Evolutionary conservation across 2,329 filamentous ascomycete genomes (phyloP), one percentile per base, ranked within the genome.

Genomic region (Fusarium armeniacum): DNA sequence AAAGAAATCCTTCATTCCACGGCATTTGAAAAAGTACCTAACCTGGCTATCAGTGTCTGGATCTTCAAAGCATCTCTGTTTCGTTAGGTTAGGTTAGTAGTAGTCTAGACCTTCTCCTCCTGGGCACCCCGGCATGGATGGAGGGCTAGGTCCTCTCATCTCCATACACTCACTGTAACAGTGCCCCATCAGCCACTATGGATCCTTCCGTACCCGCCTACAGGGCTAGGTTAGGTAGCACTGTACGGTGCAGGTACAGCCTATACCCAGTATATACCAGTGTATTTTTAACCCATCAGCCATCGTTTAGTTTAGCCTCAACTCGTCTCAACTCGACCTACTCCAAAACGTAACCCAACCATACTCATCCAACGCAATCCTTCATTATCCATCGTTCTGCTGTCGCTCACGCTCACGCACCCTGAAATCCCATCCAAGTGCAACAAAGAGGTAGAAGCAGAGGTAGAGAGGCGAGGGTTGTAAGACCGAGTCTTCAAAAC

Each of bases 251-350:
- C 55, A 61, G 56, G 62, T 65, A 65, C 61, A 36, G 41, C 22
- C 20, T 7, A 22, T 26, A 22, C 22, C 22, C 36, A 40, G 36
- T 40, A 20, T 40, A 22, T 44, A 44, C 41, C 41, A 11, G 62
- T 69, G 50, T 70, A 70, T 70, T 70, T 70, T 70, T 60, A 70
- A 53, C 62, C 58, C 55, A 22, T 70, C 67, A 70, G 67, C 58
- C 67, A 70, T 59, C 54, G 51, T 68, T 35, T 33, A 35, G 47
- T 59, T 62, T 67, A 68, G 63, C 56, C 62, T 62, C 56, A 62
- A 62, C 62, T 61, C 54, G 41, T 41, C 51, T 47, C 43, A 47
- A 56, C 50, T 46, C 38, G 32, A 50, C 59, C 58, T 38, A 44
- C n/a, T 32, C 60, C 22, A 40, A 22, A 61, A 46, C 46, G 13